phyloP scores from a whole-genome alignment of 2,329 filamentous ascomycete species.

The Rasamsonia emersonii region DNA sequence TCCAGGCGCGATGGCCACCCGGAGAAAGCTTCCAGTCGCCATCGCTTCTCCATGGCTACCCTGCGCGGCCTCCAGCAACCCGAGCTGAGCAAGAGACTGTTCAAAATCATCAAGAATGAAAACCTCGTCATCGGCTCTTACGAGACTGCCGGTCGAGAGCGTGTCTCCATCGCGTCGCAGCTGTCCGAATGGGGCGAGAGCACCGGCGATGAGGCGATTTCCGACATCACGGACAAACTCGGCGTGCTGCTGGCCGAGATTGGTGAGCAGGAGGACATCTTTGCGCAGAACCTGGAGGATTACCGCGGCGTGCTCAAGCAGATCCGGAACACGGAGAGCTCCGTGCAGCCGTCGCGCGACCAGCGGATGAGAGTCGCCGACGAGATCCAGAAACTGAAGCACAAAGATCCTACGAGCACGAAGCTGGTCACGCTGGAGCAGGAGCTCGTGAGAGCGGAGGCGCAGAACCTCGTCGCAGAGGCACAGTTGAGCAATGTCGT shows the following conservation, averaged over 20 bases:
- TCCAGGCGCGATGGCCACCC: constrained; percentile 18
- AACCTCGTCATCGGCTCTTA: constrained; percentile 81
- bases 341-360: constrained; percentile 85
- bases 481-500: constrained; percentile 93
- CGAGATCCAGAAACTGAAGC: constrained; percentile 84
- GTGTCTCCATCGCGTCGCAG: constrained; percentile 75
- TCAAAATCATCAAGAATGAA: constrained; percentile 87
- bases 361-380: constrained; percentile 80
- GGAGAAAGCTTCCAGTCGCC: constrained; percentile 26
- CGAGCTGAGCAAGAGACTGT: constrained; percentile 80
- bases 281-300: constrained; percentile 80
- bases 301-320: constrained; percentile 75
- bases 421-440: constrained; percentile 82
- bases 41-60: constrained; percentile 77
- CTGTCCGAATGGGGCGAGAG: constrained; percentile 95
- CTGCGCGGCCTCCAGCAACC: constrained; percentile 78
- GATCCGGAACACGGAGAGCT: constrained; percentile 91
- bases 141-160: constrained; percentile 76
- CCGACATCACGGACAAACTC: constrained; percentile 89
- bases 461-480: constrained; percentile 91
- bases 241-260: constrained; percentile 87
- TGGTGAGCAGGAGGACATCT: constrained; percentile 85
- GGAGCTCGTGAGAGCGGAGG: constrained; percentile 91
- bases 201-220: constrained; percentile 77
- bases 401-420: constrained; percentile 80